phyloP scores from a whole-genome alignment of 108 stramenopile genomes.

The Epithemia pelagica region DNA sequence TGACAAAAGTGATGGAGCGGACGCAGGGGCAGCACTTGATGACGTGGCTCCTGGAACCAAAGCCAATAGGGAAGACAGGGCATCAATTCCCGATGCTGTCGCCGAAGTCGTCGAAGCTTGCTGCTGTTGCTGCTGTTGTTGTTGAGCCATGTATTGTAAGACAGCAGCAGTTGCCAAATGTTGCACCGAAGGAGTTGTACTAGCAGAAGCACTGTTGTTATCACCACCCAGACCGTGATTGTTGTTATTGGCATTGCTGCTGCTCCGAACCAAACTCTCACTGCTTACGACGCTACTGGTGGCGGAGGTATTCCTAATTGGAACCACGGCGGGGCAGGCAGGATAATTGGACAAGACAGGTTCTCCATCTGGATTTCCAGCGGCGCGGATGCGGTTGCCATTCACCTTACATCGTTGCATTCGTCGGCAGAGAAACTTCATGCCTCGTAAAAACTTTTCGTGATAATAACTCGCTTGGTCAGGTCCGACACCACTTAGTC shows the following conservation, averaged over 20 bases:
- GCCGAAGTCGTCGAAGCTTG: not conserved
- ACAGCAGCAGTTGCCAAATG: not conserved
- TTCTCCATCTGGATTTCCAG: slow-evolving; percentile 76
- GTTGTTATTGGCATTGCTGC: not conserved
- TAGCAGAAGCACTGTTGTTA: too few relatives aligned
- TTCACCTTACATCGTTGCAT: slow-evolving; percentile 79
- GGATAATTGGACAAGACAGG: slow-evolving; percentile 22
- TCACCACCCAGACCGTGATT: not conserved
- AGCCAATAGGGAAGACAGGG: not conserved
- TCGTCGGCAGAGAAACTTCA: slow-evolving; percentile 47
- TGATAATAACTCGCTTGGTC: slow-evolving; percentile 78
- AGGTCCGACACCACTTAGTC: slow-evolving; percentile 47
- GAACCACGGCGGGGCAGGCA: not conserved
- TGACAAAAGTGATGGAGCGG: not conserved
- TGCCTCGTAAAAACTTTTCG: slow-evolving; percentile 70
- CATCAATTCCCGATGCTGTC: not conserved
- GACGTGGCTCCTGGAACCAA: not conserved
- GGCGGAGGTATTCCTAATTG: not conserved
- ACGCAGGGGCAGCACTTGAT: not conserved
- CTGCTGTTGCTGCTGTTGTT: slow-evolving; percentile 1
- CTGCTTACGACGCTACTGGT: not conserved
- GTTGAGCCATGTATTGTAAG: slow-evolving; percentile 2
- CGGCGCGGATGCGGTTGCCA: slow-evolving; percentile 73
- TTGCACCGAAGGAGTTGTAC: too few relatives aligned
- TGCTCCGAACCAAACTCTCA: not conserved